phyloP scores from a whole-genome alignment of 306 rosid species.

The cucumber (Cucumis sativus) region DNA sequence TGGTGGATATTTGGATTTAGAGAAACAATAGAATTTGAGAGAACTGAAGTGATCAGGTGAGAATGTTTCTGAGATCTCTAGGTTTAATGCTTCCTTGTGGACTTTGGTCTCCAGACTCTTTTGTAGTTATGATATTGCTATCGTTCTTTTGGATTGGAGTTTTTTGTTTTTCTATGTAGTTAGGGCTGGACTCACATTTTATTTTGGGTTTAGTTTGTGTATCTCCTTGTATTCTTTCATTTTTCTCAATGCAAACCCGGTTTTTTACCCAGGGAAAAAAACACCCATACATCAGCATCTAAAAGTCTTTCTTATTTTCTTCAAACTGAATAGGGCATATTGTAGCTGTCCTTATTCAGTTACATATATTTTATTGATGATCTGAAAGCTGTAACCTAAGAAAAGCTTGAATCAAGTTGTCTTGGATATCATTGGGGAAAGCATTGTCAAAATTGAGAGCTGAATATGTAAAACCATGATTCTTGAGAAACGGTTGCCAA shows the following conservation, averaged over 20 bases:
- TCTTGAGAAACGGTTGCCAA: background rate
- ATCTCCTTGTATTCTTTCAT: no score
- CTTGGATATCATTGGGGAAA: background rate
- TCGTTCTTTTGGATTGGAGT: no score
- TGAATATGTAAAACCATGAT: background rate
- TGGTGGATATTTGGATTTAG: background rate
- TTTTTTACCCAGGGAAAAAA: no score
- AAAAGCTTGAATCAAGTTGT: background rate
- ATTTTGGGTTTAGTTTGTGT: no score
- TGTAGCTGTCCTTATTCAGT: background rate
- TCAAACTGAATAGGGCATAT: background rate
- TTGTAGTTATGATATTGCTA: background rate
- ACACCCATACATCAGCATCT: background rate
- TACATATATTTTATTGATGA: background rate
- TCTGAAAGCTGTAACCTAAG: background rate
- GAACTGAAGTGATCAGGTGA: background rate
- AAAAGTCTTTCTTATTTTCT: background rate
- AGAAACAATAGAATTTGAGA: background rate
- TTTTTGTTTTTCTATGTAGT: no score
- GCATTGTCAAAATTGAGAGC: background rate
- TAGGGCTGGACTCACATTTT: no score
- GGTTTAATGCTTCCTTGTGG: background rate
- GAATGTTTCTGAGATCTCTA: background rate
- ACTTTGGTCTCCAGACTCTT: background rate
- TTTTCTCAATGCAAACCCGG: no score